These are phyloP conservation scores for Dictyostelium firmibasis DNA, from an alignment of 78 protist species.

Conservation along the genomic window DNA sequence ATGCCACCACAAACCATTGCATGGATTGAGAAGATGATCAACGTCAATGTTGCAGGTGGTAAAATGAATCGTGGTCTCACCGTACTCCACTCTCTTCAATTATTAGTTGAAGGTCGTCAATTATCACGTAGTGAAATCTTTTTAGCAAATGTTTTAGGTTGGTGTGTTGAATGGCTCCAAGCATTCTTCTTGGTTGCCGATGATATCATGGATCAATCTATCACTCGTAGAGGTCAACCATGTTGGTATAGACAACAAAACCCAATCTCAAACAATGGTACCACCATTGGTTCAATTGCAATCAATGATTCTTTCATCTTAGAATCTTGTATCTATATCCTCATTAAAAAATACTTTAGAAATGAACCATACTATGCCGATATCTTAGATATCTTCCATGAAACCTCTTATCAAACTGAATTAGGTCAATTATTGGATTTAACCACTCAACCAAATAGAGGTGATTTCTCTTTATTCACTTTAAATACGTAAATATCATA, in stretches of 20 bases:
- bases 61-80: conserved; percentile 94
- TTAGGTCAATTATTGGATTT: conserved; percentile 97
- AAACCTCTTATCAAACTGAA: conserved; percentile 93
- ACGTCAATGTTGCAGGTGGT: conserved; percentile 82
- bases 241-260: conserved; percentile 92
- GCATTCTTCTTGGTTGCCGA: conserved; percentile 98
- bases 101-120: conserved; percentile 70
- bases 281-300: conserved; percentile 90
- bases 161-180: conserved; percentile 97
- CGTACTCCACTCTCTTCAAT: conserved; percentile 68
- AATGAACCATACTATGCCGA: conserved; percentile 78
- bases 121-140: conserved; percentile 44
- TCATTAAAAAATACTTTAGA: conserved; percentile 90
- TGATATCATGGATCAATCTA: conserved; percentile 98
- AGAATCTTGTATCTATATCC: conserved; percentile 88
- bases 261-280: conserved; percentile 11
- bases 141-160: conserved; percentile 90
- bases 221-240: conserved; percentile 96
- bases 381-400: conserved; percentile 91
- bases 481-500: conserved; percentile 39
- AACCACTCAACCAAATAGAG: conserved; percentile 87
- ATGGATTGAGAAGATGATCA: conserved; percentile 53
- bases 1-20: conserved; percentile 28
- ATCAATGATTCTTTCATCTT: conserved; percentile 95
- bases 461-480: conserved; percentile 81